Conservation (phyloP, 805 yeast species). For the Starmerella vaccinii region DNA sequence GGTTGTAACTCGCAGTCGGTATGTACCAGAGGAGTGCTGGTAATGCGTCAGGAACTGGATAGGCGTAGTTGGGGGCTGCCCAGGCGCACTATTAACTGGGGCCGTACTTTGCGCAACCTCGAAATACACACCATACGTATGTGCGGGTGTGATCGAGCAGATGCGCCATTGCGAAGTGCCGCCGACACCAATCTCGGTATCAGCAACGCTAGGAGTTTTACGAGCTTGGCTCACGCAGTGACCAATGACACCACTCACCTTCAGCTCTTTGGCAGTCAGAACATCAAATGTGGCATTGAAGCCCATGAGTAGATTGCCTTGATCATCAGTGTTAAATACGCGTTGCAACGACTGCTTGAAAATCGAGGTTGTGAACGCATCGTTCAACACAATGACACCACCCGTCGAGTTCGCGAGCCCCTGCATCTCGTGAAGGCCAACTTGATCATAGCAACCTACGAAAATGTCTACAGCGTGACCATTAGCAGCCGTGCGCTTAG, state of each 20-base stretch:
- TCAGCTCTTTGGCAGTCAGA: conserved; percentile 75
- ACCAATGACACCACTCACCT: conserved; percentile 87
- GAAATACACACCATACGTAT: conserved; percentile 80
- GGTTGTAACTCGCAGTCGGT: conserved; percentile 83
- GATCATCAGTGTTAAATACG: conserved; percentile 76
- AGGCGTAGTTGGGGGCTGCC: conserved; percentile 24
- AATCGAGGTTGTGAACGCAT: conserved; percentile 88
- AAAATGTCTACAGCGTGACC: conserved; percentile 81
- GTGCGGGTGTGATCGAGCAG: conserved; percentile 75
- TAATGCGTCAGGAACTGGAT: conserved; percentile 85
- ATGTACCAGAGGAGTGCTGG: conserved; percentile 91
- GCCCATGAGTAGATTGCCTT: conserved; percentile 78
- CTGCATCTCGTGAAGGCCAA: conserved; percentile 91
- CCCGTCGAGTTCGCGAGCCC: conserved; percentile 76
- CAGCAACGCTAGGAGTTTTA: conserved; percentile 64
- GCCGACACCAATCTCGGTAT: conserved; percentile 88
- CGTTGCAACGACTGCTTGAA: conserved; percentile 87
- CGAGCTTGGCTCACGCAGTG: conserved; percentile 65
- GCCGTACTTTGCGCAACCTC: conserved; percentile 47
- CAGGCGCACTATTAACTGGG: conserved; percentile 26
- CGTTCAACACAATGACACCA: conserved; percentile 77
- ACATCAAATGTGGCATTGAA: conserved; percentile 84
- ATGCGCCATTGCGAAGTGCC: conserved; percentile 82
- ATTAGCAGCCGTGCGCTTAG: conserved; percentile 57
- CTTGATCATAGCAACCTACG: conserved; percentile 94